Evolutionary conservation across 2,329 filamentous ascomycete genomes (phyloP).

Genomic region (Fusarium globosum): DNA sequence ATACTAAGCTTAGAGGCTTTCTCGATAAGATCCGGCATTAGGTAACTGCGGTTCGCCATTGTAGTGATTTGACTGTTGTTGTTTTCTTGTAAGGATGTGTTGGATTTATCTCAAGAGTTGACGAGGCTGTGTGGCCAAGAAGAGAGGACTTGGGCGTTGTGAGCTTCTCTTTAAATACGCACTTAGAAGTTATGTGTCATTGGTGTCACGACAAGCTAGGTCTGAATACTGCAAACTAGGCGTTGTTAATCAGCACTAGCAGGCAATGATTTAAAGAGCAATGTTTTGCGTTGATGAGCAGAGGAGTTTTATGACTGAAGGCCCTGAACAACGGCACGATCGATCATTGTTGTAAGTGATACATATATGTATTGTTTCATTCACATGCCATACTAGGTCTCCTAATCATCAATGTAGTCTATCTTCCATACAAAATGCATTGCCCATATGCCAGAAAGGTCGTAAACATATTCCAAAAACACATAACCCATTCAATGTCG

Average conservation of each 20-base stretch:
- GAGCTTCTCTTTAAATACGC: constrained; percentile 8
- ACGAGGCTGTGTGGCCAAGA: neutral
- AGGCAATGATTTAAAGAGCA: neutral
- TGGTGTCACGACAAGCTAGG: neutral
- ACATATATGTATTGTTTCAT: constrained; percentile 18
- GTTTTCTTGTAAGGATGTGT: neutral
- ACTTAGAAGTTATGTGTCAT: neutral
- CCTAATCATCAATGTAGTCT: constrained; percentile 19
- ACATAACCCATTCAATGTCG: neutral
- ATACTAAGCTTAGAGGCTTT: neutral
- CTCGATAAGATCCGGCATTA: neutral
- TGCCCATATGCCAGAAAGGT: neutral
- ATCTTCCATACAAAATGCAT: constrained; percentile 15
- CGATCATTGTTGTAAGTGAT: neutral
- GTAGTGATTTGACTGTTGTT: neutral
- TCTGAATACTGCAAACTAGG: neutral
- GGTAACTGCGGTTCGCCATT: constrained; percentile 6
- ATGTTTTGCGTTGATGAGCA: neutral
- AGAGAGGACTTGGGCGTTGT: neutral
- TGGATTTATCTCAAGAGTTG: neutral
- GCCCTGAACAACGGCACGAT: neutral
- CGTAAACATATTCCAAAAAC: constrained; percentile 5
- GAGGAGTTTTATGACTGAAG: neutral
- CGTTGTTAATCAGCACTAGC: neutral
- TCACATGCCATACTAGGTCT: constrained; percentile 16